phyloP scores from a whole-genome alignment of 192 early-diverging fungal genomes.

The Backusella circina region DNA sequence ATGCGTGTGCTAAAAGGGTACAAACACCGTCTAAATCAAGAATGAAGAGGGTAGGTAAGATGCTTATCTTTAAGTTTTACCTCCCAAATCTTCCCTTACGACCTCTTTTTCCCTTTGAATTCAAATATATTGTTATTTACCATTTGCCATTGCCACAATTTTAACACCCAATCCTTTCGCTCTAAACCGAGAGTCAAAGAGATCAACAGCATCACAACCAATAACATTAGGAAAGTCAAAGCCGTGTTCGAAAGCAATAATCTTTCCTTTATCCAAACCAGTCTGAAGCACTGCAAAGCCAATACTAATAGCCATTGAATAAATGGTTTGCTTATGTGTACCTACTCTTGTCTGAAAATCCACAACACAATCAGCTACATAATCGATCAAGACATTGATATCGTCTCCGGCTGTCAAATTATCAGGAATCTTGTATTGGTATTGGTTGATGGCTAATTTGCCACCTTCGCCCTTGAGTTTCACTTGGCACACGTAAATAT shows the following conservation, averaged over 20 bases:
- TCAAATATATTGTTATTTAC: slow-evolving; percentile 12
- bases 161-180: slow-evolving; percentile 68
- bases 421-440: slow-evolving; percentile 73
- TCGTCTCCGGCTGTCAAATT: slow-evolving; percentile 52
- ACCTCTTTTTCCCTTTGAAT: not conserved
- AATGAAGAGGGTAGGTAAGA: not conserved
- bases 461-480: slow-evolving; percentile 74
- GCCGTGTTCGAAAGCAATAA: slow-evolving; percentile 80
- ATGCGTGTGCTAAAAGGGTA: slow-evolving; percentile 79
- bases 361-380: slow-evolving; percentile 62
- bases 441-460: slow-evolving; percentile 68
- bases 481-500: slow-evolving; percentile 85
- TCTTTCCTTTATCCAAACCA: slow-evolving; percentile 51
- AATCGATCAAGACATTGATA: slow-evolving; percentile 64
- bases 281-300: slow-evolving; percentile 49
- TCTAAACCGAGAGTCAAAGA: slow-evolving; percentile 72
- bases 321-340: not conserved
- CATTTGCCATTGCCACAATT: slow-evolving; percentile 78
- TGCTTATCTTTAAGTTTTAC: not conserved
- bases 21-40: slow-evolving; percentile 90
- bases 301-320: slow-evolving; percentile 63
- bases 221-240: slow-evolving; percentile 74
- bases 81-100: no score
- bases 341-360: slow-evolving; percentile 45
- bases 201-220: slow-evolving; percentile 74